phyloP scores from a whole-genome alignment of 2,329 filamentous ascomycete genomes.

The Colletotrichum theobromicola region DNA sequence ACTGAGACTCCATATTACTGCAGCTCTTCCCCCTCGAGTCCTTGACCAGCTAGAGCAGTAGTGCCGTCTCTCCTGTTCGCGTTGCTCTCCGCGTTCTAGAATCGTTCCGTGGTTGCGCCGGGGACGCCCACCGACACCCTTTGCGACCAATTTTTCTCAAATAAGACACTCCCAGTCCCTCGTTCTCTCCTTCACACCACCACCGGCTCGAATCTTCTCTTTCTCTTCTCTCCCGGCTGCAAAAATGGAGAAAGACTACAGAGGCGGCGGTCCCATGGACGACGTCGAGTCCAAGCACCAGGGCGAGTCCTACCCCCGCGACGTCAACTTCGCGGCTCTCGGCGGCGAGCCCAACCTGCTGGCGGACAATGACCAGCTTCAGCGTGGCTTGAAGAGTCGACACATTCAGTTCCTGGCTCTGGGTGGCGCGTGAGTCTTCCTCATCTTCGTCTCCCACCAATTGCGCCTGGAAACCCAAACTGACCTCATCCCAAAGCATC shows the following conservation, averaged over 20 bases:
- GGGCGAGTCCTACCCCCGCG: constrained; percentile 23
- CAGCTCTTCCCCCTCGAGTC: background rate
- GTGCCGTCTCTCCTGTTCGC: background rate
- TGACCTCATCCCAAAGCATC: constrained; percentile 44
- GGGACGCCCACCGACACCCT: background rate
- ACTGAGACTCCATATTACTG: constrained; percentile 11
- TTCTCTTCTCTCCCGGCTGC: background rate
- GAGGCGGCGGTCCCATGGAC: constrained; percentile 10
- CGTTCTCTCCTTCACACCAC: background rate
- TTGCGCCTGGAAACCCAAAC: background rate
- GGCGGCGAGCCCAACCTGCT: constrained; percentile 36
- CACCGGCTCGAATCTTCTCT: background rate
- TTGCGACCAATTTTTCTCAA: background rate
- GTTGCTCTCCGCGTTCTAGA: background rate
- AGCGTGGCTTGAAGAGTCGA: constrained; percentile 63
- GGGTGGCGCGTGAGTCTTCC: constrained; percentile 44
- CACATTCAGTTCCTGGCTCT: constrained; percentile 67
- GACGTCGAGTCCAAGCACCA: constrained; percentile 26
- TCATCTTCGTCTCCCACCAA: background rate
- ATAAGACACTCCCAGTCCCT: background rate
- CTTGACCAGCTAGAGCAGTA: background rate
- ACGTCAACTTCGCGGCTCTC: constrained; percentile 27
- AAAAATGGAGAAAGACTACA: constrained; percentile 17
- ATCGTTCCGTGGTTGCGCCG: constrained; percentile 14
- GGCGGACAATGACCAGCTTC: constrained; percentile 47